Conservation (phyloP, 768 basidiomycete species). For the Phaeolepiota aurea region DNA sequence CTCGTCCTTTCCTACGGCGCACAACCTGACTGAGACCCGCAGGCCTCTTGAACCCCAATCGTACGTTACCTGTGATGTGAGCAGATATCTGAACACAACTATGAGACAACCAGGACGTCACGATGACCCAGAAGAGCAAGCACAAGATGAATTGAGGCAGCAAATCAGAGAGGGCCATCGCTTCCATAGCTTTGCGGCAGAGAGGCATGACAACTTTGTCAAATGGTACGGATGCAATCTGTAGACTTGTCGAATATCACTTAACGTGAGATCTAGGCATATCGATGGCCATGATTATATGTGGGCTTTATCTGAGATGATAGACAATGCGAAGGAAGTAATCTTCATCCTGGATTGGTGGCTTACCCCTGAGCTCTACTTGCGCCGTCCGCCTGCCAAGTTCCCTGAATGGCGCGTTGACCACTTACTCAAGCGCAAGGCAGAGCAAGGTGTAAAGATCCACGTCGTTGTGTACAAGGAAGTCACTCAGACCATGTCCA, state of each 20-base stretch:
- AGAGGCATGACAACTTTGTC: slow-evolving; percentile 60
- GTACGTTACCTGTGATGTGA: slow-evolving; percentile 17
- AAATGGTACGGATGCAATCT: slow-evolving; percentile 59
- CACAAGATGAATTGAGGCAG: slow-evolving; percentile 60
- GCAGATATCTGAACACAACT: background rate
- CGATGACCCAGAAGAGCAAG: slow-evolving; percentile 67
- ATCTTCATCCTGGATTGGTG: slow-evolving; percentile 58
- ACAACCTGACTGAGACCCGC: background rate
- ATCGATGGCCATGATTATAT: slow-evolving; percentile 96
- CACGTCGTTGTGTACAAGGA: slow-evolving; percentile 95
- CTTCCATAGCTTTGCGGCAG: slow-evolving; percentile 75
- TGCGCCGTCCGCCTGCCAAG: slow-evolving; percentile 83
- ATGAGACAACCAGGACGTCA: slow-evolving; percentile 43
- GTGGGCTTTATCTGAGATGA: slow-evolving; percentile 86
- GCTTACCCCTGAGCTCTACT: slow-evolving; percentile 91
- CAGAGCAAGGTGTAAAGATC: slow-evolving; percentile 85
- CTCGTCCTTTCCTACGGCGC: background rate
- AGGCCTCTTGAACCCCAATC: slow-evolving; percentile 40
- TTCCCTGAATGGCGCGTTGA: slow-evolving; percentile 89
- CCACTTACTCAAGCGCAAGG: slow-evolving; percentile 76
- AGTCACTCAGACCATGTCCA: slow-evolving; percentile 83
- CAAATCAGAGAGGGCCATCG: slow-evolving; percentile 76
- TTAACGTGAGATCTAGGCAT: slow-evolving; percentile 36
- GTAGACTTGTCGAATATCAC: background rate
- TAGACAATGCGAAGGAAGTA: slow-evolving; percentile 84